Evolutionary conservation across 495 filamentous ascomycete species (phyloP).

Genomic region (Xylaria longipes): DNA sequence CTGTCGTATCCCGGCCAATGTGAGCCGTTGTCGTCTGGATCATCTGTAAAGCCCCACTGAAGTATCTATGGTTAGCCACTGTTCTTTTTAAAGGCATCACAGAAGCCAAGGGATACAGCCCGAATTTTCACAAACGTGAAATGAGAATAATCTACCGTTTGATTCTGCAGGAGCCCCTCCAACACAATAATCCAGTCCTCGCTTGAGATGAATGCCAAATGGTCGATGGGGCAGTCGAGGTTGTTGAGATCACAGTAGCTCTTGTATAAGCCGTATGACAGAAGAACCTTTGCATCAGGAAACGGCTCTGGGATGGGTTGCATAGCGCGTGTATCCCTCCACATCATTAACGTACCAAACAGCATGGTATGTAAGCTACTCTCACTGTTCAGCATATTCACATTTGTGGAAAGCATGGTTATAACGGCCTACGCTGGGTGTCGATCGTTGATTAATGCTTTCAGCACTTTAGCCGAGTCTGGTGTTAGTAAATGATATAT

Average conservation of each 20-base stretch:
- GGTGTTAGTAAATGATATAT: neutral
- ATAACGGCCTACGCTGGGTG: constrained; percentile 1
- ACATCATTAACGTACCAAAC: neutral
- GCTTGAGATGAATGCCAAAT: neutral
- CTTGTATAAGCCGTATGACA: neutral
- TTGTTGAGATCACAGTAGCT: neutral
- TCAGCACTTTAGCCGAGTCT: neutral
- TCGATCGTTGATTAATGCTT: constrained; percentile 5
- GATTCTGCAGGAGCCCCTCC: neutral
- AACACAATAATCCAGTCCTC: neutral
- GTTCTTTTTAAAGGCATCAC: neutral
- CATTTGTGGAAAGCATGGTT: neutral
- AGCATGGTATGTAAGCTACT: constrained; percentile 14
- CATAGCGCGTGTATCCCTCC: neutral
- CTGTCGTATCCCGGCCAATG: neutral
- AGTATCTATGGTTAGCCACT: neutral
- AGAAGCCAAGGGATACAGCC: neutral
- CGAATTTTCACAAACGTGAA: neutral
- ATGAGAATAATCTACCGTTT: neutral
- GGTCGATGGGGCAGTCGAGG: neutral
- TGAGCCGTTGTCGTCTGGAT: neutral
- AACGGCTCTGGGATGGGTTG: neutral
- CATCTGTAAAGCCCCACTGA: constrained; percentile 7
- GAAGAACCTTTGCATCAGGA: neutral
- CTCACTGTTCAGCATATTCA: neutral